These are phyloP conservation scores for Nemania abortiva DNA, from an alignment of 2,329 filamentous ascomycete genomes.

Conservation along the genomic window DNA sequence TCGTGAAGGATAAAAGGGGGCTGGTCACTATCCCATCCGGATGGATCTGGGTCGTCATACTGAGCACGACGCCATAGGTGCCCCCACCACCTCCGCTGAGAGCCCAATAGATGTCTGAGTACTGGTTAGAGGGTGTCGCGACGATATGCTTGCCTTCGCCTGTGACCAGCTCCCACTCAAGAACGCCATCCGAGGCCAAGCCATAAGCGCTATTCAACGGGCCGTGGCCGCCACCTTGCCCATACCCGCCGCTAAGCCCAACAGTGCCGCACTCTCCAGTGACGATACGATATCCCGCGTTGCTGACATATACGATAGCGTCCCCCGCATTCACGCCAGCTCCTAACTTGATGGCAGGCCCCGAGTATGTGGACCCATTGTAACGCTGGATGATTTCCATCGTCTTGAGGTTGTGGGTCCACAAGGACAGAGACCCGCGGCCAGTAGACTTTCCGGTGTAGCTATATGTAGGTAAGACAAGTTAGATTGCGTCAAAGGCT, in stretches of 20 bases:
- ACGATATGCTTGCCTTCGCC: conserved; percentile 60
- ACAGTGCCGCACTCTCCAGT: conserved; percentile 28
- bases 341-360: conserved; percentile 44
- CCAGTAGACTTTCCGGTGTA: conserved; percentile 64
- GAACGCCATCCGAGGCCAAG: conserved; percentile 68
- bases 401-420: conserved; percentile 61
- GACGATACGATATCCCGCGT: conserved; percentile 17
- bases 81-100: conserved; percentile 69
- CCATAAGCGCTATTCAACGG: conserved; percentile 64
- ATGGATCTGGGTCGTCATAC: conserved; percentile 65
- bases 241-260: conserved; percentile 35
- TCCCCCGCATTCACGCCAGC: conserved; percentile 26
- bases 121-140: conserved; percentile 58
- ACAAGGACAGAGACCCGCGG: conserved; percentile 60
- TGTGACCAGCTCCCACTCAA: conserved; percentile 68
- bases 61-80: conserved; percentile 68
- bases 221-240: conserved; percentile 67
- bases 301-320: conserved; percentile 23
- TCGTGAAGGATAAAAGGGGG: no score
- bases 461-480: conserved; percentile 10
- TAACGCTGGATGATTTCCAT: conserved; percentile 46
- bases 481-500: not conserved
- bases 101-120: conserved; percentile 73
- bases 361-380: conserved; percentile 54
- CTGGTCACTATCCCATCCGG: conserved; percentile 49